Base-by-base conservation (phyloP, 1,284 basidiomycete species). In the Malassezia furfur region DNA sequence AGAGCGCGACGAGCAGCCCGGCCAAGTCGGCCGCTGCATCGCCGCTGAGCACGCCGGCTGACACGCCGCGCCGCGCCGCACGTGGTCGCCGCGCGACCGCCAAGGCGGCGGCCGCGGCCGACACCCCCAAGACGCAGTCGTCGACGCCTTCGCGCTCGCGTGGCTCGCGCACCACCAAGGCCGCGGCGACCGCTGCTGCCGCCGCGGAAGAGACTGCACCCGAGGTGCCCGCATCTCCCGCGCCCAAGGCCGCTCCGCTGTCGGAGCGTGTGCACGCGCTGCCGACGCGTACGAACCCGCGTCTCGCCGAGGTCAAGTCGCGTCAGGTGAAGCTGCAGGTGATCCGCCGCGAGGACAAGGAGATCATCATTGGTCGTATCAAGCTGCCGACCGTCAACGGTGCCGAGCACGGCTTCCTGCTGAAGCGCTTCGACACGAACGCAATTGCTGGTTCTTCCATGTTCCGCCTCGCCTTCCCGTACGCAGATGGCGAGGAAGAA, bases 391-490 rank as follows among this genome's bases (percentile, higher is more conserved):
- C 89, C 49, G 71, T 76, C 46, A 74, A 74, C 51, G 72, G 72
- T 15, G 59, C 62, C 40, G 71, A 68, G 51, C 61, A 64, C 21
- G 59, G 54, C 12, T 67, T 67, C 39, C 48, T 68, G 25, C 64
- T 68, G 32, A 68, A 66, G 50, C 59, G 64, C 58, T 94, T 90
- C 72, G 93, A 99, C 78, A 96, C 93, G 6, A 84, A 89, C 62
- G 91, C 91, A 22, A 82, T 99, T 76, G 90, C 87, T 57, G 84
- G 93, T 17, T 94, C 91, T 5, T 94, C 93, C 59, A 94, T 99
- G 88, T 96, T 90, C 80, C 88, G 90, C 65, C 89, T 91, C 25
- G 90, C 91, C 0, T 98, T 91, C 78, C 93, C 94, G 9, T 83
- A 80, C 51, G 87, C 91, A 0, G 78, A 80, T 31, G 87, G 89